Conservation (phyloP, 306 rosid species). For the Castanea crenata region DNA sequence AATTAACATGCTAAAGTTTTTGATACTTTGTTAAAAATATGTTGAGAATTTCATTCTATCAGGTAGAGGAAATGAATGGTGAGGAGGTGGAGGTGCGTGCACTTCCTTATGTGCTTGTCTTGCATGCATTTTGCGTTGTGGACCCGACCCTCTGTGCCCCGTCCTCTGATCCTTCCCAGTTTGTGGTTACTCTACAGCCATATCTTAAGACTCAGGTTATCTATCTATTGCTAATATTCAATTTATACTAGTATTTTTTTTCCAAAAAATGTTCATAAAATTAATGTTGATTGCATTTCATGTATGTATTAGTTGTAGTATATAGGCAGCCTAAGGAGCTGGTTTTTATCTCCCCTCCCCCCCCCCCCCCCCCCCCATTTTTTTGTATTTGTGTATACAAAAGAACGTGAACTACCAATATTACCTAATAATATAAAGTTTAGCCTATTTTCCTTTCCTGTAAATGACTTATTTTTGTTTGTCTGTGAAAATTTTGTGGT, state of each 20-base stretch:
- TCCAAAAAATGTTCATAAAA: neutral
- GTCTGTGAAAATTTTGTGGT: neutral
- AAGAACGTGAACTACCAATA: neutral
- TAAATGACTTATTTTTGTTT: neutral
- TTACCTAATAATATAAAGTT: neutral
- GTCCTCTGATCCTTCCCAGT: constrained; percentile 85
- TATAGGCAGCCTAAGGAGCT: constrained; percentile 2
- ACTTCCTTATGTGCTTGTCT: constrained; percentile 81
- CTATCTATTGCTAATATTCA: neutral
- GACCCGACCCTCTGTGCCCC: constrained; percentile 95
- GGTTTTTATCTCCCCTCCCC: neutral
- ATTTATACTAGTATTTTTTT: neutral
- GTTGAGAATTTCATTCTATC: constrained; percentile 23
- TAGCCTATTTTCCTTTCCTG: neutral
- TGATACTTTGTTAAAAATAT: constrained; percentile 13
- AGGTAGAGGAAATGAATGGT: constrained; percentile 83
- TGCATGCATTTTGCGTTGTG: constrained; percentile 95
- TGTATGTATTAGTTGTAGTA: neutral
- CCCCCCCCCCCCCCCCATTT: too few species aligned
- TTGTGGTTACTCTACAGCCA: constrained; percentile 96
- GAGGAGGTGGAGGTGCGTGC: constrained; percentile 68
- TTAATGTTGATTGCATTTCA: neutral
- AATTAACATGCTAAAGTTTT: constrained; percentile 9
- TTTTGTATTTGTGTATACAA: neutral
- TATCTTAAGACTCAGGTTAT: constrained; percentile 91